Evolutionary conservation across 148 eudicot species (phyloP), one percentile per base, ranked within the genome.

Genomic region (Camellia lanceoleosa): DNA sequence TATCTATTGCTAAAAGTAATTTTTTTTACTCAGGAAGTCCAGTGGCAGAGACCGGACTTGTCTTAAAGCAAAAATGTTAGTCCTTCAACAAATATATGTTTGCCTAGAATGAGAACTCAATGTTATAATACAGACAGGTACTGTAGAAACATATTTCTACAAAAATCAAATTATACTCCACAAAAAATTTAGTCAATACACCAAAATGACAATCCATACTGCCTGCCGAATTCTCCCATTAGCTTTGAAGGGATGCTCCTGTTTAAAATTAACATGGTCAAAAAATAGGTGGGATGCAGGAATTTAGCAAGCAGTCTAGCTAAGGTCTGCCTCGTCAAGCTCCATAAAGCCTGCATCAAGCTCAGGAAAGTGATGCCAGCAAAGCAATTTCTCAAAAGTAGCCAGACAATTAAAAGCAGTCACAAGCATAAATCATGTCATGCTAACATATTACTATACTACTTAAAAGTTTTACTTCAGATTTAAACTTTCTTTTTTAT

Each of bases 301-400:
- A 44, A 7, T 69, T 46, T 44, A 54, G 58, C 10, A 54, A 54
- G 58, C 58, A 54, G 11, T 7, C 3, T 54, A 54, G 58, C 58
- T 54, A 54, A 54, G 13, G 11, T 12, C 10, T 54, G 11, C 58
- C 11, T 54, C 13, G 7, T 54, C 18, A 18, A 46, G 55, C 30
- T 69, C 52, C 19, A n/a, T 47, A 46, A 30, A 46, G 55, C 38
- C 13, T 46, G 73, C 54, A 69, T 46, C 55, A 69, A 69, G 12
- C 73, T 44, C 54, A 69, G 49, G 73, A 46, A 69, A 69, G 20
- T 46, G 73, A 69, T 69, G 54, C 54, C 38, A 44, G 55, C 54
- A 14, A 68, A 68, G 54, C 54, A 30, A 30, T 30, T 30, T 30
- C 30, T 41, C 46, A 16, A 46, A 46, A 69, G 30, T 30, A 30